These are phyloP conservation scores for Brassica hybrid DNA, from an alignment of 441 rosid species.

Conservation along the genomic window DNA sequence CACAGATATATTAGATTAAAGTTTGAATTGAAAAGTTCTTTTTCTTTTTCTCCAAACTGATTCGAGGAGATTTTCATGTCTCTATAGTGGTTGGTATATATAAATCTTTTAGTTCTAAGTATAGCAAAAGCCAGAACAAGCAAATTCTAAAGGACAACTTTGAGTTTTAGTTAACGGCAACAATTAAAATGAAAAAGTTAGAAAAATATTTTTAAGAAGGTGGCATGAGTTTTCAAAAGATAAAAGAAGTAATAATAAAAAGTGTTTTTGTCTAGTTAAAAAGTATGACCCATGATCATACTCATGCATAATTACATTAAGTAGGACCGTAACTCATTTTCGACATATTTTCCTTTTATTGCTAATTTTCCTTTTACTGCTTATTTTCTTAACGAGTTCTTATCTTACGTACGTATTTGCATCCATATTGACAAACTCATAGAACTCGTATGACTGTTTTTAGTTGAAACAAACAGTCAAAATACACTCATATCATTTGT, in stretches of 20 bases:
- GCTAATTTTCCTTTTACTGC: not conserved
- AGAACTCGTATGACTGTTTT: not conserved
- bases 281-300: slow-evolving; percentile 25
- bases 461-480: not conserved
- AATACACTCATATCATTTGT: not conserved
- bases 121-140: not conserved
- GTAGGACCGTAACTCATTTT: slow-evolving; percentile 38
- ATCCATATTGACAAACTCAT: slow-evolving; percentile 8
- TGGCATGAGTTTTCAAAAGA: too few relatives aligned
- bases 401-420: not conserved
- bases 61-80: not conserved
- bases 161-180: not conserved
- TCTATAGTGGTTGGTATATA: not conserved
- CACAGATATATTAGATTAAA: not conserved
- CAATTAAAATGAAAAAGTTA: too few relatives aligned
- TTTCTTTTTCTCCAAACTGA: not conserved
- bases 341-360: slow-evolving; percentile 1
- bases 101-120: not conserved
- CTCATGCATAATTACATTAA: slow-evolving; percentile 40
- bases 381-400: slow-evolving; percentile 8
- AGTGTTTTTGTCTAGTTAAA: slow-evolving; percentile 44
- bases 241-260: slow-evolving; percentile 13
- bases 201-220: too few relatives aligned
- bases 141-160: not conserved
- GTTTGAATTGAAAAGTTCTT: not conserved